These are phyloP conservation scores for Keithomyces neogunnii DNA, from an alignment of 2,329 filamentous ascomycete species.

Conservation along the genomic window DNA sequence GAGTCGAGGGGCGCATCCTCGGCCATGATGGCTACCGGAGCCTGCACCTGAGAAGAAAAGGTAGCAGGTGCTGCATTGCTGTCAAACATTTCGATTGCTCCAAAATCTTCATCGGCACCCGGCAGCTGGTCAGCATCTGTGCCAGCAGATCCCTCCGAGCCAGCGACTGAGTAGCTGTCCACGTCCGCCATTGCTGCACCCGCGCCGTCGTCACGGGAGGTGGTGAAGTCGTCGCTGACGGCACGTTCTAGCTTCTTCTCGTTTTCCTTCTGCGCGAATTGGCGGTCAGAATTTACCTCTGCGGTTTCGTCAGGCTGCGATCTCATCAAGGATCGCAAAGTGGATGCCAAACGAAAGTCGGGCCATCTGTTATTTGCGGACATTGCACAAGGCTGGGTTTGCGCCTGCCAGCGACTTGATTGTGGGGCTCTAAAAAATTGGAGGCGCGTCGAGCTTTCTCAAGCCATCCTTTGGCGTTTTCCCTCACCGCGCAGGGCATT, in stretches of 20 bases:
- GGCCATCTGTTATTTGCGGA: conserved; percentile 23
- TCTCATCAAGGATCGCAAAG: conserved; percentile 19
- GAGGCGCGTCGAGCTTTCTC: conserved; percentile 4
- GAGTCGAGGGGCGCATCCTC: conserved; percentile 13
- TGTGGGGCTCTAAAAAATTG: conserved; percentile 16
- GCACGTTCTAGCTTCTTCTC: neutral
- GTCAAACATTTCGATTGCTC: conserved; percentile 29
- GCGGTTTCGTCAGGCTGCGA: conserved; percentile 16
- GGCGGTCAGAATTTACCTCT: conserved; percentile 6
- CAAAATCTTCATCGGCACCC: conserved; percentile 23
- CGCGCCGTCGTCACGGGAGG: conserved; percentile 2
- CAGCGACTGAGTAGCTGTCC: conserved; percentile 13
- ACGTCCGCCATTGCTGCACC: conserved; percentile 14
- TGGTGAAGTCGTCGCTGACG: neutral
- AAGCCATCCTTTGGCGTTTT: neutral
- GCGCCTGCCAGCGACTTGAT: conserved; percentile 10
- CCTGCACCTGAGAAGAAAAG: conserved; percentile 23
- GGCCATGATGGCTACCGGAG: conserved; percentile 22
- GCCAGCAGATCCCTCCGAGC: conserved; percentile 17
- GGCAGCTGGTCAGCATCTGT: conserved; percentile 12
- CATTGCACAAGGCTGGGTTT: conserved; percentile 13
- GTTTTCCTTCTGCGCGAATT: neutral
- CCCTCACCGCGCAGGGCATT: neutral
- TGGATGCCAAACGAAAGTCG: conserved; percentile 23
- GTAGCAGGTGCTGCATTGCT: conserved; percentile 24